Conservation (phyloP, 495 filamentous ascomycete genomes). For the Pyrenula massariospora region DNA sequence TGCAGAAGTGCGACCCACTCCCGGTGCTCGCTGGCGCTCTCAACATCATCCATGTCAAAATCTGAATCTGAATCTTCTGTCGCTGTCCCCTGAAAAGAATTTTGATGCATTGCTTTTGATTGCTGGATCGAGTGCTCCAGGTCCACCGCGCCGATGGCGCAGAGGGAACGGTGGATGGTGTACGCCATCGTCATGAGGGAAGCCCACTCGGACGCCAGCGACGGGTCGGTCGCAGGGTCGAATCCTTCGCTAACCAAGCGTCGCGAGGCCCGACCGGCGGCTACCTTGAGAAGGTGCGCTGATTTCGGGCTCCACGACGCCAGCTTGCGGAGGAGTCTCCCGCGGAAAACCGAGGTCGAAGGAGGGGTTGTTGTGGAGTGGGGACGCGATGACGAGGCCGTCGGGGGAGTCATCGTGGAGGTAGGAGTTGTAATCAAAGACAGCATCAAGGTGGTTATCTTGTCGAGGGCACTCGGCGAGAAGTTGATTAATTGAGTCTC, state of each 20-base stretch:
- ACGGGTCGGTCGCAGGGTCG: not conserved
- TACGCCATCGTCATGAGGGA: not conserved
- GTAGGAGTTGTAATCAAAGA: slow-evolving; percentile 10
- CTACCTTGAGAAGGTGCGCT: not conserved
- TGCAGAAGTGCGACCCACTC: not conserved
- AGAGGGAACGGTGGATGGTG: not conserved
- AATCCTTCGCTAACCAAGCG: not conserved
- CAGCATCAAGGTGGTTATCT: not conserved
- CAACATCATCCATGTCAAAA: not conserved
- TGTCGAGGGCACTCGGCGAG: not conserved
- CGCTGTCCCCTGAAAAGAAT: not conserved
- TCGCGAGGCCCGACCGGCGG: not conserved
- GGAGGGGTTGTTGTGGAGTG: not conserved
- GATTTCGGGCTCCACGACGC: not conserved
- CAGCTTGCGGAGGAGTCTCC: slow-evolving; percentile 1
- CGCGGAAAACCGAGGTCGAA: not conserved
- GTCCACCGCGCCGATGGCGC: not conserved
- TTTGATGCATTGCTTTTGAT: not conserved
- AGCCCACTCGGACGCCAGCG: not conserved
- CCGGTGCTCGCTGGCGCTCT: not conserved
- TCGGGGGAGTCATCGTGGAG: slow-evolving; percentile 9
- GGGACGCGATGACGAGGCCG: too few species aligned
- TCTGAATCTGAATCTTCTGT: not conserved
- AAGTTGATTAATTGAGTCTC: not conserved
- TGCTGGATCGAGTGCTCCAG: not conserved